Evolutionary conservation across 2,329 filamentous ascomycete genomes (phyloP).

Genomic region (Verticillium isaacii): DNA sequence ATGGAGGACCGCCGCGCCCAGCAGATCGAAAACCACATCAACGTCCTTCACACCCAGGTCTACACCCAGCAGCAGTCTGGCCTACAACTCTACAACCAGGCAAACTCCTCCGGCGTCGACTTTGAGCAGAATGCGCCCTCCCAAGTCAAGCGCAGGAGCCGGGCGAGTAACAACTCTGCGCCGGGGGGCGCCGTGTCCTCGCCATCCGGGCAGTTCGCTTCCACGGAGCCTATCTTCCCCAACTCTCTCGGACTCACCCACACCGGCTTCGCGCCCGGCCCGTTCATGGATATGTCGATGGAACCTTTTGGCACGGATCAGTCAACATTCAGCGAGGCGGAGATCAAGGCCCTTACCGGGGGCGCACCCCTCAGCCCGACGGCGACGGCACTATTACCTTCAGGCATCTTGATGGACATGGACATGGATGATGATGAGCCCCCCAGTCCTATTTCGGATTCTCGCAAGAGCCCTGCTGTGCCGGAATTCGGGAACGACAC

Average conservation of each 20-base stretch:
- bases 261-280: conserved; percentile 45
- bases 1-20: conserved; percentile 42
- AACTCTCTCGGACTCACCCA: conserved; percentile 45
- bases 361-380: conserved; percentile 73
- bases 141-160: conserved; percentile 43
- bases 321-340: conserved; percentile 53
- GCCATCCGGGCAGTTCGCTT: conserved; percentile 21
- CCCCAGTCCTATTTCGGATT: conserved; percentile 32
- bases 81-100: conserved; percentile 39
- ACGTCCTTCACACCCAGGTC: conserved; percentile 42
- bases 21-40: conserved; percentile 40
- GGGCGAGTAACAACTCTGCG: conserved; percentile 40
- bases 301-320: conserved; percentile 20
- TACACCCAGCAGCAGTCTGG: conserved; percentile 35
- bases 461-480: conserved; percentile 29
- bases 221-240: conserved; percentile 21
- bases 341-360: conserved; percentile 54
- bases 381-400: conserved; percentile 68
- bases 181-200: conserved; percentile 19
- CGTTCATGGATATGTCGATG: conserved; percentile 45
- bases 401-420: conserved; percentile 58
- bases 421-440: conserved; percentile 43
- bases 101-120: conserved; percentile 39
- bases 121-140: conserved; percentile 36
- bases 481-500: conserved; percentile 38